Base-by-base conservation (phyloP, 2,329 filamentous ascomycete species). In the Fusarium protoensiforme region DNA sequence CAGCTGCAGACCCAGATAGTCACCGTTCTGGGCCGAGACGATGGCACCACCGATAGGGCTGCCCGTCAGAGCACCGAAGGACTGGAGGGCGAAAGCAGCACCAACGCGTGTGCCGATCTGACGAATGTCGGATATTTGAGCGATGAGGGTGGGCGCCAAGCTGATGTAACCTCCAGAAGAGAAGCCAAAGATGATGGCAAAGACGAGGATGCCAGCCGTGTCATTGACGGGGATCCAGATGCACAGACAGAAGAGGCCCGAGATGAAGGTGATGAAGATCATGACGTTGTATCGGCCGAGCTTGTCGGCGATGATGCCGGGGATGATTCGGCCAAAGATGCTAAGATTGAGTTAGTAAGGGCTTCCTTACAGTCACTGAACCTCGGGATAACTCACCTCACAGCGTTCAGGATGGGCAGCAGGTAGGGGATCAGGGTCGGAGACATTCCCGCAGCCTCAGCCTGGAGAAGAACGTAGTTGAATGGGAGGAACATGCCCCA, bases 51-150 rank as follows among this genome's bases (percentile, higher is more conserved):
- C 92, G 74, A 94, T 92, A 0, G 92, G 92, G 53, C 87, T 90
- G 1, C 92, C 91, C 0, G 90, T 90, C 59, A 95, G 82, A 2
- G 90, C 91, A 5, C 90, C 92, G 35, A 94, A 82, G 1, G 89
- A 87, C 64, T 91, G 85, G 54, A 91, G 79, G 18, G 89, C 87
- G 78, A 92, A 93, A 29, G 90, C 85, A 0, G 88, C 87, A 1
- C 93, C 93, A 3, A 87, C 90, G 7, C 93, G 86, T 2, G 91
- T 87, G 16, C 93, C 93, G 36, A 95, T 91, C 79, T 93, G 87
- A 22, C 89, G 85, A 39, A 94, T 87, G 53, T 93, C 91, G 2
- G 89, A 91, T 69, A 94, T 92, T 76, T 94, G 92, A 2, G 91
- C 92, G 24, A 95, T 84, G 16, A 93, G 83, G 0, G 91, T 87